These are phyloP conservation scores for Xanthoparmelia taractica DNA, from an alignment of 495 filamentous ascomycete species.

Conservation along the genomic window DNA sequence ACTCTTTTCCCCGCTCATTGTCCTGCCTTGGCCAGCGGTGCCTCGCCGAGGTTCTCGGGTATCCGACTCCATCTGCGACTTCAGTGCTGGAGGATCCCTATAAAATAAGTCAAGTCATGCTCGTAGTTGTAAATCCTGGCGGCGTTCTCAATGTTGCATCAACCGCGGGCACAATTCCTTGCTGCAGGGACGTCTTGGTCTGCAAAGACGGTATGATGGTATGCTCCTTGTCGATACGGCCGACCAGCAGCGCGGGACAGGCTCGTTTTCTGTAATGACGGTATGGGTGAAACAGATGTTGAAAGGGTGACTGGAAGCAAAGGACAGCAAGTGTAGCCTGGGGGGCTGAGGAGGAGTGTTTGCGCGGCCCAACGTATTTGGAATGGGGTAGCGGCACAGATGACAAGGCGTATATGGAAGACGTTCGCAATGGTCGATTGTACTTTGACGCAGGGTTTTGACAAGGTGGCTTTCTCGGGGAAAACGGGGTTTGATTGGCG, in stretches of 20 bases:
- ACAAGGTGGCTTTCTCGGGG: neutral
- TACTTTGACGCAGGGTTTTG: neutral
- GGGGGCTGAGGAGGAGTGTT: neutral
- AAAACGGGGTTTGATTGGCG: neutral
- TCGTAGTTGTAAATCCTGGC: neutral
- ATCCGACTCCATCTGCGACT: conserved; percentile 19
- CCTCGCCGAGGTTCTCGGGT: conserved; percentile 11
- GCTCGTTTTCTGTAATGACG: conserved; percentile 1
- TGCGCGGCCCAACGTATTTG: neutral
- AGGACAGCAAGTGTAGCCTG: neutral
- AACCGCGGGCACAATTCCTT: neutral
- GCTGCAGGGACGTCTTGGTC: neutral
- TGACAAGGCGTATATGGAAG: neutral
- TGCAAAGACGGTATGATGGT: neutral
- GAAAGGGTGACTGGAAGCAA: neutral
- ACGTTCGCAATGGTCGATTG: neutral
- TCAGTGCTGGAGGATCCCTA: neutral
- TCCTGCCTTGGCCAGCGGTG: conserved; percentile 6
- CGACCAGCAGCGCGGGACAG: neutral
- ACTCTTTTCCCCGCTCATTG: conserved; percentile 18
- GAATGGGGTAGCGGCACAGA: neutral
- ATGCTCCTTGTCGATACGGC: neutral
- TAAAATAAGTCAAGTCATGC: conserved; percentile 4
- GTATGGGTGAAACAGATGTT: neutral
- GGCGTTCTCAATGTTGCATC: neutral